A percentile compares a stretch with the other conserved stretches of the same genome.
Conservation (phyloP, 345 rosid species). For the Syzygium jambos region DNA sequence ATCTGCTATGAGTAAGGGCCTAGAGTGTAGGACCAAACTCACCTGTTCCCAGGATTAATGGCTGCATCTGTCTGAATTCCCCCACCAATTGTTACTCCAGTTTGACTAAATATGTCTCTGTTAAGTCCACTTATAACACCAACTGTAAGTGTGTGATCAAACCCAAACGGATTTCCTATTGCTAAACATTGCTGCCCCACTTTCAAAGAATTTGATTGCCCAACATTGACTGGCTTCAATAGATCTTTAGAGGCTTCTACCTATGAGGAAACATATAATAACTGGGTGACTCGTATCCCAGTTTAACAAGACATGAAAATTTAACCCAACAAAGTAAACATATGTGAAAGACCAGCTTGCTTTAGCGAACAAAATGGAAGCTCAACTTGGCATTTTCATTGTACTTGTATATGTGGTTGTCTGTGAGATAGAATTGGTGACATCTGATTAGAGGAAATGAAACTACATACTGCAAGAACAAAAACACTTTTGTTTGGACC, state of each 20-base stretch:
- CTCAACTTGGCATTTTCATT: neutral
- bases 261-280: slow-evolving; percentile 22
- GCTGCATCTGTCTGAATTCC: slow-evolving; percentile 99
- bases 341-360: neutral
- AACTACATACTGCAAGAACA: neutral
- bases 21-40: neutral
- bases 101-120: slow-evolving; percentile 82
- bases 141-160: slow-evolving; percentile 90
- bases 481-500: neutral
- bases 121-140: slow-evolving; percentile 94
- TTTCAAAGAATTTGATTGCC: slow-evolving; percentile 63
- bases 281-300: neutral
- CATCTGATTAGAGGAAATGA: neutral
- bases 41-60: slow-evolving; percentile 98
- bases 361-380: neutral
- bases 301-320: neutral
- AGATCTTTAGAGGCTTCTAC: slow-evolving; percentile 78
- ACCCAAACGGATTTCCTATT: slow-evolving; percentile 96
- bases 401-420: neutral
- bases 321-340: neutral
- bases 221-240: slow-evolving; percentile 69
- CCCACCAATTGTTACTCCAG: slow-evolving; percentile 91
- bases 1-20: neutral
- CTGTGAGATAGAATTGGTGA: neutral
- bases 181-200: slow-evolving; percentile 96